Percentiles rank a stretch among this genome's conserved stretches.
Conservation (phyloP, 371 early-diverging fungal species). For the Pancytospora philotis region DNA sequence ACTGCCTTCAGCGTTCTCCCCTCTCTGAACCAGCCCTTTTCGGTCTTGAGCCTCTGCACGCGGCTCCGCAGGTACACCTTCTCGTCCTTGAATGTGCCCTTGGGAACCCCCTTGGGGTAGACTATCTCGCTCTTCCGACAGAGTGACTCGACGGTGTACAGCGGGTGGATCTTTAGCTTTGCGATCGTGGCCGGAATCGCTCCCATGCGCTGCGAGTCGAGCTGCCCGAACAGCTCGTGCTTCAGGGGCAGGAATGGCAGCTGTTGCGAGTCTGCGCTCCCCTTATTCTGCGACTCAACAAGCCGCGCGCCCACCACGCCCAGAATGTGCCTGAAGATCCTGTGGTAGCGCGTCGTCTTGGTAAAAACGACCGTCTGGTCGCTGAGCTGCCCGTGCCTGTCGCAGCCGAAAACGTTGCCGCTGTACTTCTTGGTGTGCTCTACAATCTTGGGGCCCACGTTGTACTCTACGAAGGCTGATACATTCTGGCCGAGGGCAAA, state of each 20-base stretch:
- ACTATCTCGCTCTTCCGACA: slow-evolving; percentile 23
- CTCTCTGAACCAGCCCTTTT: slow-evolving; percentile 20
- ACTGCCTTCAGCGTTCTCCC: slow-evolving; percentile 17
- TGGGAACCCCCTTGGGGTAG: slow-evolving; percentile 21
- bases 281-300: neutral
- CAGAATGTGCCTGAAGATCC: slow-evolving; percentile 14
- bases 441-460: slow-evolving; percentile 9
- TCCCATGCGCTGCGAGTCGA: slow-evolving; percentile 32
- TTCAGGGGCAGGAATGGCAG: neutral
- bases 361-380: slow-evolving; percentile 32
- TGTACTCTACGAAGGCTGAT: slow-evolving; percentile 35
- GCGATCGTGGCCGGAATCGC: slow-evolving; percentile 23
- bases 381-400: slow-evolving; percentile 12
- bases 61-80: slow-evolving; percentile 22
- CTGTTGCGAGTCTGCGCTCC: neutral
- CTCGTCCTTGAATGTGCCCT: slow-evolving; percentile 38
- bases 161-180: slow-evolving; percentile 46
- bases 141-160: slow-evolving; percentile 31
- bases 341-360: neutral
- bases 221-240: slow-evolving; percentile 5
- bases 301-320: neutral
- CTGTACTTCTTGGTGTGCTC: slow-evolving; percentile 12
- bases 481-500: slow-evolving; percentile 16
- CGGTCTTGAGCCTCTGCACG: slow-evolving; percentile 30
- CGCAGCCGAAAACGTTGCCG: slow-evolving; percentile 29